Evolutionary conservation across 2,329 filamentous ascomycete species (phyloP), one percentile per base, ranked within the genome.

Genomic region (Penicillium verrucosum): DNA sequence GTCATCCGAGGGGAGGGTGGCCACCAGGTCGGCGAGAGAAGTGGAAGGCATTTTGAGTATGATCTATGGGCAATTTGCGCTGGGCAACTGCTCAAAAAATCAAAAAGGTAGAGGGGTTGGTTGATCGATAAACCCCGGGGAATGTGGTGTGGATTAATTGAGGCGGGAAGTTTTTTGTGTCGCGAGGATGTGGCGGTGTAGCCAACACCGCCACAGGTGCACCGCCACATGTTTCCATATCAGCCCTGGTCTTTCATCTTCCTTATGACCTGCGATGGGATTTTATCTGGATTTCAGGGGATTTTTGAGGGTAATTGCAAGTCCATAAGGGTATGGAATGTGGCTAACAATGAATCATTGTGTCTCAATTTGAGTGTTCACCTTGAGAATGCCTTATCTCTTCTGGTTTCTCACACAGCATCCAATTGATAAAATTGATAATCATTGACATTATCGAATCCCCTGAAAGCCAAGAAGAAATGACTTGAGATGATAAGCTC

Each of bases 1-100:
- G 69, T 90, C 88, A 72, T 88, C 87, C 54, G 87, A 81, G 61
- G 88, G 89, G 71, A 91, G 85, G 70, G 85, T 82, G 71, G 87
- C 80, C 73, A 90, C 88, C 63, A 92, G 83, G 68, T 86, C 82
- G 65, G 84, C 77, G 65, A 87, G 80, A 56, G 83, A 83, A 56
- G 79, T 77, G 58, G 80, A 77, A 64, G 80, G 76, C 81, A 82
- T 83, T 57, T 59, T 67, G 43, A 41, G 59, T 41, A 47, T 58
- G 40, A 53, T 58, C 55, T 54, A 54, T 30, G 55, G 51, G 57
- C 57, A 62, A 54, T 51, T 42, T 34, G 54, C 54, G 43, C 50
- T 54, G 18, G 23, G 49, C 54, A 54, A 57, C 41, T 56, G 49
- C 54, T 57, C 54, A 54, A 57, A 57, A 58, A 51, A 55, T 57